phyloP scores from a whole-genome alignment of 228 moss, liverwort and hornwort genomes.

The Sphagnum magellanicum region DNA sequence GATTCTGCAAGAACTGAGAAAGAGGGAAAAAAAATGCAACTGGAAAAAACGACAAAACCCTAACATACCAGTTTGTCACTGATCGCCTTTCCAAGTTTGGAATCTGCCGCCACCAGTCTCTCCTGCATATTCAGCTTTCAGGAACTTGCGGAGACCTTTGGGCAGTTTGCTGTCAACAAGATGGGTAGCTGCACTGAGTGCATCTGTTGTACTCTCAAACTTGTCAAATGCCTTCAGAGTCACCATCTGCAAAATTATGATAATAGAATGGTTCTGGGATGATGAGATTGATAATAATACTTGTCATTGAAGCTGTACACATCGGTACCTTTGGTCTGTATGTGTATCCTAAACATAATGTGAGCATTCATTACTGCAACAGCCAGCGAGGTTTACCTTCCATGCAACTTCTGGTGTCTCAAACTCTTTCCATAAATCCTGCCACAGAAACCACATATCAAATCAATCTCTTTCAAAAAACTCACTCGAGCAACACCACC shows the following conservation, averaged over 20 bases:
- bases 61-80: conserved; percentile 65
- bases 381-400: conserved; percentile 23
- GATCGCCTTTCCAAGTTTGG: conserved; percentile 79
- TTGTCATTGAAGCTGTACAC: no score
- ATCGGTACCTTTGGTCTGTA: no score
- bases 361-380: not conserved
- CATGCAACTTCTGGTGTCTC: conserved; percentile 65
- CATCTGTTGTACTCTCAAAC: conserved; percentile 83
- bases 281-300: no score
- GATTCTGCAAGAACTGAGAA: no score
- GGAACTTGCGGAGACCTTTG: conserved; percentile 76
- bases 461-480: not conserved
- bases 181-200: conserved; percentile 68
- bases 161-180: conserved; percentile 81
- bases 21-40: no score
- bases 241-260: conserved; percentile 33
- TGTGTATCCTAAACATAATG: no score
- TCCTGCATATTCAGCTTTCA: conserved; percentile 66
- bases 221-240: conserved; percentile 82
- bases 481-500: no score
- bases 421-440: conserved; percentile 81
- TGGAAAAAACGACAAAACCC: no score
- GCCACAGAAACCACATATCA: conserved; percentile 8
- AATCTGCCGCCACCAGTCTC: conserved; percentile 79
- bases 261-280: no score